phyloP scores from a whole-genome alignment of 2,329 filamentous ascomycete genomes.

The Intubia oerlemansii region DNA sequence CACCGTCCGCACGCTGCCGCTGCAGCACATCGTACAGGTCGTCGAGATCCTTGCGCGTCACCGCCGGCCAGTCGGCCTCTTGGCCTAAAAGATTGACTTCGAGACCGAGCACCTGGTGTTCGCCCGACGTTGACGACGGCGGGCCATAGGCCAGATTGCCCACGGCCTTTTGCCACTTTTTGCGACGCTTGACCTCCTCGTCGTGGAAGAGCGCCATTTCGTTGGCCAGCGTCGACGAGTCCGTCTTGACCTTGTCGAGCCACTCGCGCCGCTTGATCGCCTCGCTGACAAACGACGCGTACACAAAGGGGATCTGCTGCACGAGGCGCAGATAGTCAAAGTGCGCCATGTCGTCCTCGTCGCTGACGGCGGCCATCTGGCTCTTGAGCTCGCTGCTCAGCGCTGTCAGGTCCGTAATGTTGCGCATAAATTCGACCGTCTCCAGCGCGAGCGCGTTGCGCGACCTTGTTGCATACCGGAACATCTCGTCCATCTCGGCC shows the following conservation, averaged over 20 bases:
- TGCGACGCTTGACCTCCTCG: constrained; percentile 72
- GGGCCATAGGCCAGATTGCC: constrained; percentile 45
- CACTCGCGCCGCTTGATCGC: constrained; percentile 74
- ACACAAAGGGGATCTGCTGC: constrained; percentile 68
- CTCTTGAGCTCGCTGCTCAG: constrained; percentile 50
- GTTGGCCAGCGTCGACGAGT: constrained; percentile 73
- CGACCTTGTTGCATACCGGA: constrained; percentile 36
- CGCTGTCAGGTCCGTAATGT: constrained; percentile 60
- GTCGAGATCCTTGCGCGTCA: constrained; percentile 55
- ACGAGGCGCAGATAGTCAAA: constrained; percentile 67
- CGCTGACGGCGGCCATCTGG: constrained; percentile 48
- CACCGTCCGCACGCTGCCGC: constrained; percentile 40
- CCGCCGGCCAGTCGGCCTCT: constrained; percentile 59
- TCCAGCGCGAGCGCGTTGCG: constrained; percentile 47
- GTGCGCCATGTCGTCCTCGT: constrained; percentile 55
- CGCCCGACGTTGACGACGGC: constrained; percentile 30
- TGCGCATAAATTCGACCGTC: constrained; percentile 56
- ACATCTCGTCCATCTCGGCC: constrained; percentile 38
- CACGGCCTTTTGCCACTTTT: constrained; percentile 76
- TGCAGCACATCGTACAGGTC: constrained; percentile 49
- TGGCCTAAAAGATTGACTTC: constrained; percentile 77
- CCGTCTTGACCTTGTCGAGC: constrained; percentile 73
- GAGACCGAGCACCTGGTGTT: constrained; percentile 51
- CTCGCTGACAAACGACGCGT: constrained; percentile 74
- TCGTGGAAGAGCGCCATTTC: constrained; percentile 85